These are phyloP conservation scores for Gossypium aridum DNA, from an alignment of 441 rosid genomes.

Conservation along the genomic window DNA sequence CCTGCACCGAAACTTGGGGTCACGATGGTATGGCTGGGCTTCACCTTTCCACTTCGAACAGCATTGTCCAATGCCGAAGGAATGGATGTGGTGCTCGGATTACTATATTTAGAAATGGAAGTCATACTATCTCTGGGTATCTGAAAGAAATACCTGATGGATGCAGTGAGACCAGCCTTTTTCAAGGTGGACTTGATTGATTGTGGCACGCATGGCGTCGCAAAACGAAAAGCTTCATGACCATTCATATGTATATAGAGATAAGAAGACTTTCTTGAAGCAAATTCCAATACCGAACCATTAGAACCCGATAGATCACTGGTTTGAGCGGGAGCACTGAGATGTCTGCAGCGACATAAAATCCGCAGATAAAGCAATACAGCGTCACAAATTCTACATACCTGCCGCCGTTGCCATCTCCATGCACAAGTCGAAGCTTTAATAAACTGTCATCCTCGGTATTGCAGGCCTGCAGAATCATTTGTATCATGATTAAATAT, in stretches of 20 bases:
- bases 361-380: constrained; percentile 8
- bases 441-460: constrained; percentile 71
- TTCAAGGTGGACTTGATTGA: constrained; percentile 65
- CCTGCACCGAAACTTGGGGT: constrained; percentile 95
- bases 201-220: constrained; percentile 68
- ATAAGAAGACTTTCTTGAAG: constrained; percentile 50
- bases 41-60: constrained; percentile 81
- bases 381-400: constrained; percentile 6
- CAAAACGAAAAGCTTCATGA: constrained; percentile 91
- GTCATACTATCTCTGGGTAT: background rate
- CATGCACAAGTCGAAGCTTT: constrained; percentile 68
- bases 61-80: constrained; percentile 93
- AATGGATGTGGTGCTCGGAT: constrained; percentile 93
- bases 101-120: constrained; percentile 39
- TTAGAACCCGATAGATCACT: constrained; percentile 48
- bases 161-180: constrained; percentile 69
- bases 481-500: background rate
- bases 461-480: constrained; percentile 68
- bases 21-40: constrained; percentile 68
- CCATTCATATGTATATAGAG: constrained; percentile 86
- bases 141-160: constrained; percentile 74
- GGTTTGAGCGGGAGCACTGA: constrained; percentile 37
- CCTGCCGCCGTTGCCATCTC: constrained; percentile 86
- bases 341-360: constrained; percentile 46
- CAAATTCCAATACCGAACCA: constrained; percentile 57